Conservation (phyloP, 129 eudicot genomes). For the Arctium minus region DNA sequence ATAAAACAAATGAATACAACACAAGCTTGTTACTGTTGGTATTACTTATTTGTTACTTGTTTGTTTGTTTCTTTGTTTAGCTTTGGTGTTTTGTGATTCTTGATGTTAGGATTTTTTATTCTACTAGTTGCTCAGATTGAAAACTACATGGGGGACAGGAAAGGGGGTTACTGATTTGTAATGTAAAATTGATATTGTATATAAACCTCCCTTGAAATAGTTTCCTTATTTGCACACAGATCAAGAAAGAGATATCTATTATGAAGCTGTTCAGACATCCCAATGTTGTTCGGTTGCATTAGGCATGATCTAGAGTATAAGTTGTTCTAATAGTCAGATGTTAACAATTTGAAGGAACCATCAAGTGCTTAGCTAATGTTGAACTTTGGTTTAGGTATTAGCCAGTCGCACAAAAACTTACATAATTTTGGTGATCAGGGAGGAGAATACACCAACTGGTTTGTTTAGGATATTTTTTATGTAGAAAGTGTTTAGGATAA, state of each 20-base stretch:
- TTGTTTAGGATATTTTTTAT: too few species aligned
- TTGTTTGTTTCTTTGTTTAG: too few species aligned
- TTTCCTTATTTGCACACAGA: slow-evolving; percentile 44
- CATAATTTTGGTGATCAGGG: slow-evolving; percentile 90
- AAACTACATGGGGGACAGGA: background rate
- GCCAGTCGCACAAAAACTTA: slow-evolving; percentile 98
- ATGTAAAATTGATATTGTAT: background rate
- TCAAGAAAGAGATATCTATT: slow-evolving; percentile 91
- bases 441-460: too few species aligned
- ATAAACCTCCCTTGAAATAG: background rate
- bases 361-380: slow-evolving; percentile 7
- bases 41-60: too few species aligned
- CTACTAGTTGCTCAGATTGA: too few species aligned
- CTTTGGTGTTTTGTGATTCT: too few species aligned
- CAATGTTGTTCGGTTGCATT: slow-evolving; percentile 91
- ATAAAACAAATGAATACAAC: too few species aligned
- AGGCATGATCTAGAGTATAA: slow-evolving; percentile 44
- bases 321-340: background rate
- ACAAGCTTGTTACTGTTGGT: too few species aligned
- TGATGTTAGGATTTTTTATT: too few species aligned
- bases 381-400: slow-evolving; percentile 53
- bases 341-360: slow-evolving; percentile 12
- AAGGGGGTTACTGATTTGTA: background rate
- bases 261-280: slow-evolving; percentile 99
- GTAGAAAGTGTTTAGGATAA: too few species aligned